Percentiles rank a stretch among this genome's conserved stretches.
Conservation (phyloP, 768 basidiomycete species). For the Pholiota molesta region DNA sequence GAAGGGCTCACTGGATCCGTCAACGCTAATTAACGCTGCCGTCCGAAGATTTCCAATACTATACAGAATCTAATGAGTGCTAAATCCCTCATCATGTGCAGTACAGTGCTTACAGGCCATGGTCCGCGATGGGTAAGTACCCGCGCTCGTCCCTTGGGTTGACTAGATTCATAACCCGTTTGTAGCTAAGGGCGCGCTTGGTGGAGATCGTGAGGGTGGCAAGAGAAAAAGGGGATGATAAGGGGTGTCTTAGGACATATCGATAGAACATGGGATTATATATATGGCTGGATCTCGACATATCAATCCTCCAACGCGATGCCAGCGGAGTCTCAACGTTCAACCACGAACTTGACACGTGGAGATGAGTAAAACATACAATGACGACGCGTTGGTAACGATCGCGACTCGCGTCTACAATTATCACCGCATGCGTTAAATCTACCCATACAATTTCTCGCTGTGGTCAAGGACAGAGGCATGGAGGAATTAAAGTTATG, state of each 20-base stretch:
- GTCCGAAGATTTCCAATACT: slow-evolving; percentile 87
- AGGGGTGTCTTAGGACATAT: slow-evolving; percentile 6
- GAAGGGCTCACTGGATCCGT: slow-evolving; percentile 68
- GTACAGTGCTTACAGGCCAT: slow-evolving; percentile 63
- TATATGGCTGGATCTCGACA: not conserved
- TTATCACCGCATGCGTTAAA: too few species aligned
- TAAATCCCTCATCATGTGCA: too few species aligned
- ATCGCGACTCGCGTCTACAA: too few species aligned
- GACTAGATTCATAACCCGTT: slow-evolving; percentile 54
- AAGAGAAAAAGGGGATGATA: not conserved
- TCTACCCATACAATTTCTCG: too few species aligned
- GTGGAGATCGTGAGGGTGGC: not conserved
- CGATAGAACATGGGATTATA: slow-evolving; percentile 12
- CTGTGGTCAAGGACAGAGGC: too few species aligned
- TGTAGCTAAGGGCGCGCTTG: slow-evolving; percentile 18
- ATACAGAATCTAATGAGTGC: not conserved
- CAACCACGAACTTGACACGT: too few species aligned
- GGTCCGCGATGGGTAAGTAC: slow-evolving; percentile 78
- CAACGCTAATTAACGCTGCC: slow-evolving; percentile 80
- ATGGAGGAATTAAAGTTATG: too few species aligned
- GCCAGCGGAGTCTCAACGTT: too few species aligned
- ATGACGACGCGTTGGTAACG: too few species aligned
- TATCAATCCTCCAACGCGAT: too few species aligned
- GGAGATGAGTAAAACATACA: too few species aligned
- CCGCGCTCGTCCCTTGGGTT: slow-evolving; percentile 59